Evolutionary conservation across 768 basidiomycete species (phyloP), one percentile per base, ranked within the genome.

Genomic region (Naganishia vishniacii): DNA sequence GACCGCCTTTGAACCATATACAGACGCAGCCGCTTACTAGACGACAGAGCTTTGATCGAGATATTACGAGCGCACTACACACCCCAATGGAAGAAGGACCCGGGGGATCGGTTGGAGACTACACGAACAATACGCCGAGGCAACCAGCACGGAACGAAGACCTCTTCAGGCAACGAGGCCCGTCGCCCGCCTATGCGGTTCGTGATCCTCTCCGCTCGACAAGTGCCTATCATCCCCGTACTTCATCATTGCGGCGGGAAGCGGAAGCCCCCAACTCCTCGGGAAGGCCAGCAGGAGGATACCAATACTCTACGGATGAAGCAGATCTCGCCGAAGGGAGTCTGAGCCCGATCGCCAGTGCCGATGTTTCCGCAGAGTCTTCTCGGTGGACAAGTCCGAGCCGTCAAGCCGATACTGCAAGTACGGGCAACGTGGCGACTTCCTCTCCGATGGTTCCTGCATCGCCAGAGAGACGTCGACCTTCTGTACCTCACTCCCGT

Each of bases 331-430:
- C 62, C 15, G 49, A 63, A 32, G 41, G 42, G 23, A 48, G 29
- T 46, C 41, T 66, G 25, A 66, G 65, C 31, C 59, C 65, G 2
- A 66, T 66, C 20, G 41, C 59, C 12, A 66, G 63, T 59, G 44
- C 26, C 48, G 48, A 41, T 31, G 41, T 41, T 11, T 63, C 62
- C 40, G 62, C 34, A 7, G 49, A 63, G 62, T 32, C 48, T 3
- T 63, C 62, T 18, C 48, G 62, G 15, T 62, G 34, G 37, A 23
- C 61, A 0, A 63, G 62, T 29, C 62, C 49, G 1, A 11, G 25
- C 32, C 34, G 48, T 31, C 23, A 32, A 32, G 40, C n/a, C n/a
- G n/a, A n/a, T n/a, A n/a, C n/a, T n/a, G n/a, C n/a, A n/a, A n/a
- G n/a, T n/a, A n/a, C n/a, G n/a, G n/a, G n/a, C n/a, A n/a, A n/a